Evolutionary conservation across 202 grass and related monocot species (phyloP), one percentile per base, ranked within the genome.

Genomic region (Carex sylvatica): DNA sequence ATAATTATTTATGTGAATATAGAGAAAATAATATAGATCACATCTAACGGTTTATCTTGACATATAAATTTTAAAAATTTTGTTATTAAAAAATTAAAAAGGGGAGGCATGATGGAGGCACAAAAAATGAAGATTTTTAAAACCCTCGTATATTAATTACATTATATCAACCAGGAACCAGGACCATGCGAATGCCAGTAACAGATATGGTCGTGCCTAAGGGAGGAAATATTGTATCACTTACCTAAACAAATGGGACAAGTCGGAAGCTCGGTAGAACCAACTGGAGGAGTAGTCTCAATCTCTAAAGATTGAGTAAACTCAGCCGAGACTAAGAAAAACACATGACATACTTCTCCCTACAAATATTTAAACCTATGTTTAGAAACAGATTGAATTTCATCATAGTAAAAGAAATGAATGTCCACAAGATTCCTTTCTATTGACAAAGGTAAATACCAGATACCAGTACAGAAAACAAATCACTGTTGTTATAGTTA

Each of bases 181-280:
- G 14, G 2, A 35, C 4, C 73, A 55, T 15, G 40, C 1, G n/a
- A 71, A 71, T 56, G 49, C 23, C 49, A 35, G 10, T 77, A 53
- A 82, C 18, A 61, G 3, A 4, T 56, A 79, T 79, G 5, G 1
- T 80, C 31, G 1, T 80, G 55, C 20, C 9, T 23, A 30, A 54
- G 13, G 63, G 49, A 65, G 61, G 22, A 72, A 83, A 80, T 42
- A 46, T 7, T 59, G 65, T 84, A 66, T 84, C 59, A 63, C 81
- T 90, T 42, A 96, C 96, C 96, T 31, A 96, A 95, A 88, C 96
- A 99, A 71, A 99, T 91, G 77, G 96, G 96, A 61, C 96, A 99
- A 62, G 91, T 91, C 0, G 93, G 96, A 40, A 99, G 87, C 55
- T 99, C 93, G 0, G 86, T 92, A 18, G 91, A 92, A 68, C 91